phyloP scores from a whole-genome alignment of 202 grass and related monocot species.

The Cymbopogon flexuosus region DNA sequence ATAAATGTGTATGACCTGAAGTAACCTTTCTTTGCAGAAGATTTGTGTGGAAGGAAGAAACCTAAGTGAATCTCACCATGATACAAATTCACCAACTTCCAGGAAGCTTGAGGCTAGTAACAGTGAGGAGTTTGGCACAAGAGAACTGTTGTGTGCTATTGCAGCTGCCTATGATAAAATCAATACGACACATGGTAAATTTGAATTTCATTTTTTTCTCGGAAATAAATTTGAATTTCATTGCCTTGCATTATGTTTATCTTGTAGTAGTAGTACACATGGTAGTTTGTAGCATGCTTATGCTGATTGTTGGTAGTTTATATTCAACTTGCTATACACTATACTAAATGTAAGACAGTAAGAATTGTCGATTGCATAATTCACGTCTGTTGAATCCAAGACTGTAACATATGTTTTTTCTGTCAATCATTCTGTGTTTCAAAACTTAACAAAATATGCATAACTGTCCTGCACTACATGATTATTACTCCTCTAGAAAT shows the following conservation, averaged over 20 bases:
- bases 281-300: conserved; percentile 20
- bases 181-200: conserved; percentile 61
- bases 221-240: too few relatives aligned
- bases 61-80: conserved; percentile 5
- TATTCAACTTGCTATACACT: background rate
- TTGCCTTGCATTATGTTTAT: background rate
- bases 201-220: too few relatives aligned
- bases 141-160: conserved; percentile 61
- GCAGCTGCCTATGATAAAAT: conserved; percentile 61
- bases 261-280: background rate
- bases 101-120: conserved; percentile 3
- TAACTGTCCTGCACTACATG: background rate
- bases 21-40: conserved; percentile 27
- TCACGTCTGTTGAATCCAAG: background rate
- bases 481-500: background rate
- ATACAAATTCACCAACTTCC: background rate
- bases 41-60: conserved; percentile 27
- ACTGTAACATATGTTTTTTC: background rate
- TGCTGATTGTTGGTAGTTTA: background rate
- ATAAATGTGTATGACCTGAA: conserved; percentile 29
- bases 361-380: background rate
- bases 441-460: conserved; percentile 4
- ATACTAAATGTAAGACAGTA: background rate
- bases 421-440: background rate
- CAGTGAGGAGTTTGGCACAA: conserved; percentile 40